Base-by-base conservation (phyloP, 305 asterid species). In the Fraxinus velutina region DNA sequence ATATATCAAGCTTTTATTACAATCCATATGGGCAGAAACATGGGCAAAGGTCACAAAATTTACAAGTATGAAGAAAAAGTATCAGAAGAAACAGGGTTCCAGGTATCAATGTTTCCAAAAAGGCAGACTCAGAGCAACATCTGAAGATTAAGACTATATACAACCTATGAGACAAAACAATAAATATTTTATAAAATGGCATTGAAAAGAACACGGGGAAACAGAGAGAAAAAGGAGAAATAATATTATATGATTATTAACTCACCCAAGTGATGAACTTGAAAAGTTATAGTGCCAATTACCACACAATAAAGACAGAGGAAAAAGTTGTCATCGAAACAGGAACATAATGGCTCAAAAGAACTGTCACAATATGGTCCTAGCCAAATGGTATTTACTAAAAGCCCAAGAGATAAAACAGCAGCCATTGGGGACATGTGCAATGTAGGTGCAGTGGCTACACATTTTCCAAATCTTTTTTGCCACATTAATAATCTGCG, bases 1-100 rank as follows among this genome's bases (percentile, higher is more conserved):
- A 44, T 17, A 80, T 30, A 81, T 84, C 86, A 90, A 84, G 86
- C 86, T 66, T 83, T 84, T 78, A 76, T 33, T 44, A 82, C 80
- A 82, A 80, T 72, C 79, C 79, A 64, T 75, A 73, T 80, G 81
- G 76, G 78, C 52, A 82, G 82, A 72, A 81, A 73, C 76, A 66
- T 52, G 83, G 60, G 57, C 80, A 78, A 74, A 79, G 50, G 55
- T 81, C 76, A 30, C 37, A 81, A 57, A 21, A 57, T 70, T 73
- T 57, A 77, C 72, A 21, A 75, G 30, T 77, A 79, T 19, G 2
- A 83, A 79, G 13, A 77, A 64, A 70, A 19, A 62, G 55, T 22
- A 24, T 17, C 5, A 17, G 70, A 71, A 44, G 37, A 73, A 75
- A 64, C 60, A 64, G 22, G 32, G 66, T 60, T 79, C n/a, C 34